Percentiles rank a stretch among this genome's conserved stretches.
phyloP scores from a whole-genome alignment of 768 basidiomycete species.

The Guyanaporus albipodus region DNA sequence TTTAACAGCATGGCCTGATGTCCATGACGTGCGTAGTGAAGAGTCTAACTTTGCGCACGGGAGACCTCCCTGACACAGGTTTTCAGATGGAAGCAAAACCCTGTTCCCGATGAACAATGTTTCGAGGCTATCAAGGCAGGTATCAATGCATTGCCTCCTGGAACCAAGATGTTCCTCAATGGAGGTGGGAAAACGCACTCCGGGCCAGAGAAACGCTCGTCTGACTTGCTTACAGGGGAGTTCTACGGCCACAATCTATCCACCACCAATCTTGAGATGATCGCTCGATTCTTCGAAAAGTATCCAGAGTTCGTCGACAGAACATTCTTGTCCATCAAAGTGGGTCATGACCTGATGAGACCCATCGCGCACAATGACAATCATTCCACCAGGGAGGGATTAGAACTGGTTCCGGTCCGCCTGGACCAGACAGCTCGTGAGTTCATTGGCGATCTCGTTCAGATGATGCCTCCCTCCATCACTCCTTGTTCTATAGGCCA shows the following conservation, averaged over 20 bases:
- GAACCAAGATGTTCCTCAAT: conserved; percentile 49
- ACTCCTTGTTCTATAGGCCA: conserved; percentile 1
- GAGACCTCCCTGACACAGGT: neutral
- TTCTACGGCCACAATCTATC: conserved; percentile 50
- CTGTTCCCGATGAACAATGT: conserved; percentile 52
- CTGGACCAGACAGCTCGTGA: conserved; percentile 27
- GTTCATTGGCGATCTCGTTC: conserved; percentile 1
- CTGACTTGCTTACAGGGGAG: conserved; percentile 34
- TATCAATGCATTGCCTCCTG: conserved; percentile 39
- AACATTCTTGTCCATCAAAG: conserved; percentile 36
- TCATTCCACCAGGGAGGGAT: conserved; percentile 8
- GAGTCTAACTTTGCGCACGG: neutral
- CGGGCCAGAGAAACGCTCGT: neutral
- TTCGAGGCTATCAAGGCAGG: conserved; percentile 60
- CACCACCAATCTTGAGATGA: conserved; percentile 46
- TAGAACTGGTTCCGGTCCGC: neutral
- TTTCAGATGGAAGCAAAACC: conserved; percentile 40
- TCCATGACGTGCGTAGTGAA: conserved; percentile 45
- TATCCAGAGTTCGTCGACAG: conserved; percentile 35
- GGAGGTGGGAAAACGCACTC: conserved; percentile 33
- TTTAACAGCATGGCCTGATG: conserved; percentile 47
- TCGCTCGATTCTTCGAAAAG: conserved; percentile 46
- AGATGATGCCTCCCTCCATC: neutral
- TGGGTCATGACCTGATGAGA: neutral
- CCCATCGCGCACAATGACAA: neutral